A percentile compares a stretch with the other conserved stretches of the same genome.
These are phyloP conservation scores for Solioccasus polychromus DNA, from an alignment of 768 basidiomycete species.

Conservation along the genomic window DNA sequence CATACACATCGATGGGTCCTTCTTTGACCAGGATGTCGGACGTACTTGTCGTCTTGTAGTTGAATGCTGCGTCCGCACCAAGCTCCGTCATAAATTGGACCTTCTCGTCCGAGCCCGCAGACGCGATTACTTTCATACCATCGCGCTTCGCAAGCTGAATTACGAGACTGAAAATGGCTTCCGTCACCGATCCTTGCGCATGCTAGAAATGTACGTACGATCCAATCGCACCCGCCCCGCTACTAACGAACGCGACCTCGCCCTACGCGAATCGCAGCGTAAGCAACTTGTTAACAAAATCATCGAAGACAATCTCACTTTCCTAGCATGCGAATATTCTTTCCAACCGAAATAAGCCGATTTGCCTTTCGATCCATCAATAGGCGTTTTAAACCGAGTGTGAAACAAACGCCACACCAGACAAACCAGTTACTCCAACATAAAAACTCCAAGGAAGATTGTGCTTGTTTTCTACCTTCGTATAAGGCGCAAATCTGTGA, in stretches of 20 bases:
- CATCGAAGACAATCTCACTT: too few species aligned
- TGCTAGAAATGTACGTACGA: constrained; percentile 41
- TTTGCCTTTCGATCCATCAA: too few species aligned
- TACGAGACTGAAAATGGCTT: constrained; percentile 31
- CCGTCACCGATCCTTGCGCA: not conserved
- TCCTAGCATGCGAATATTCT: constrained; percentile 38
- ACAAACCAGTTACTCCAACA: constrained; percentile 27
- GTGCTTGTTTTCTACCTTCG: constrained; percentile 22
- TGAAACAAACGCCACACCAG: constrained; percentile 2
- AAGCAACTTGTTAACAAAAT: too few species aligned
- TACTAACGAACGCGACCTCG: constrained; percentile 45
- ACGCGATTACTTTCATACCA: constrained; percentile 60
- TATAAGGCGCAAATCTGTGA: not conserved
- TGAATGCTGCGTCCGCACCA: constrained; percentile 66
- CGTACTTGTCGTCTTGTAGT: constrained; percentile 60
- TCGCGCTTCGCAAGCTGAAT: constrained; percentile 47
- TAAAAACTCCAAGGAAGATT: constrained; percentile 26
- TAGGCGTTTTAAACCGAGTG: constrained; percentile 2
- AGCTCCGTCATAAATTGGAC: constrained; percentile 54
- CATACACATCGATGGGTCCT: constrained; percentile 51
- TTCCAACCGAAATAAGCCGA: constrained; percentile 29
- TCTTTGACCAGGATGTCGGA: constrained; percentile 49
- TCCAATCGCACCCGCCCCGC: constrained; percentile 50
- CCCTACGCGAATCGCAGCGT: constrained; percentile 29
- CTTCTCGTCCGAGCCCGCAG: constrained; percentile 67